These are phyloP conservation scores for Pleurostoma richardsiae DNA, from an alignment of 2,329 filamentous ascomycete species.

Conservation along the genomic window DNA sequence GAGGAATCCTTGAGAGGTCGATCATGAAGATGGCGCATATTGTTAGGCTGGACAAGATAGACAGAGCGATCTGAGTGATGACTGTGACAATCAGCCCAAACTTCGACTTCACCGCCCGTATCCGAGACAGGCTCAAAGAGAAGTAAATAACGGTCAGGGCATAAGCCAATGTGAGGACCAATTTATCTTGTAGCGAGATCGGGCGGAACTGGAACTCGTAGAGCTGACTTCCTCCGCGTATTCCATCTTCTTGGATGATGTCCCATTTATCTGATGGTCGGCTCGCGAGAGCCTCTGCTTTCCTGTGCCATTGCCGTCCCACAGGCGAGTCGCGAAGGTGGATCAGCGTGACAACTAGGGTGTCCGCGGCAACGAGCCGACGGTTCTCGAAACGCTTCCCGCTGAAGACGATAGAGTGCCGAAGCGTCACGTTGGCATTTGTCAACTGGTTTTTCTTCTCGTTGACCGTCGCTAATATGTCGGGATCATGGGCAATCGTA, in stretches of 20 bases:
- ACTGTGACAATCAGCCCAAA: conserved; percentile 68
- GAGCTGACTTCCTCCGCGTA: conserved; percentile 50
- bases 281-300: conserved; percentile 46
- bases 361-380: conserved; percentile 66
- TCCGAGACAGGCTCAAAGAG: conserved; percentile 58
- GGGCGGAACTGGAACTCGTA: conserved; percentile 78
- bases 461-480: conserved; percentile 68
- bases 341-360: conserved; percentile 72
- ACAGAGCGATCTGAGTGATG: conserved; percentile 63
- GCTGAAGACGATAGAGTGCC: conserved; percentile 76
- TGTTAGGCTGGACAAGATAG: conserved; percentile 74
- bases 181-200: conserved; percentile 61
- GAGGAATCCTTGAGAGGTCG: conserved; percentile 69
- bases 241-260: conserved; percentile 57
- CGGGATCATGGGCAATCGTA: conserved; percentile 50
- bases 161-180: conserved; percentile 62
- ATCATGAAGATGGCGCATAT: conserved; percentile 72
- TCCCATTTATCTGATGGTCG: conserved; percentile 52
- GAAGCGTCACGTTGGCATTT: conserved; percentile 66
- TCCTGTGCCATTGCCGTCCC: conserved; percentile 60
- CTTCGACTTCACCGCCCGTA: conserved; percentile 71
- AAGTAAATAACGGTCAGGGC: conserved; percentile 60
- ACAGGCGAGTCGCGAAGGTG: conserved; percentile 62
- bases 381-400: conserved; percentile 71
- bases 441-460: conserved; percentile 55